phyloP scores from a whole-genome alignment of 2,329 filamentous ascomycete species.

The Fusarium pseudograminearum region DNA sequence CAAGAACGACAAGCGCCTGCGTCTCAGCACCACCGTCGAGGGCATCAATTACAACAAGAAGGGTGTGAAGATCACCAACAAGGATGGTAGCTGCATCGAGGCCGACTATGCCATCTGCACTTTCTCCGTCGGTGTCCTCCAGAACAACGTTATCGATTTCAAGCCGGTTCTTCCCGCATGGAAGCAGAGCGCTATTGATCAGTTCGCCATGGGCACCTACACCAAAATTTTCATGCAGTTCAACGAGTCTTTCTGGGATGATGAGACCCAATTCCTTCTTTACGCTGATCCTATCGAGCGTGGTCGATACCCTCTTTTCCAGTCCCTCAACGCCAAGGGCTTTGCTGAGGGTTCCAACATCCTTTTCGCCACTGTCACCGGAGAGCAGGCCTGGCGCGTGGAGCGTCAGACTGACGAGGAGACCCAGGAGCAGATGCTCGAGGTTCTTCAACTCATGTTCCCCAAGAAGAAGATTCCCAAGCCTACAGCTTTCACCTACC shows the following conservation, averaged over 20 bases:
- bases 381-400: conserved; percentile 57
- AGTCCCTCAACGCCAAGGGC: conserved; percentile 68
- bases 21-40: conserved; percentile 69
- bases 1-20: conserved; percentile 66
- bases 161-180: conserved; percentile 69
- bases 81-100: conserved; percentile 65
- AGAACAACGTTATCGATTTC: conserved; percentile 70
- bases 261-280: conserved; percentile 58
- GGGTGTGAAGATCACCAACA: conserved; percentile 65
- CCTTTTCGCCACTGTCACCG: conserved; percentile 67
- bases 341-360: conserved; percentile 73
- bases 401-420: conserved; percentile 70
- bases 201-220: conserved; percentile 77
- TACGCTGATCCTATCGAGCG: conserved; percentile 58
- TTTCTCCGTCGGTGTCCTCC: conserved; percentile 76
- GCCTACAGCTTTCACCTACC: conserved; percentile 71
- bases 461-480: conserved; percentile 67
- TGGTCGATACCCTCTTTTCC: conserved; percentile 69
- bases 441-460: conserved; percentile 71
- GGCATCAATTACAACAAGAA: conserved; percentile 64
- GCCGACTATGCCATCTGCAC: conserved; percentile 74
- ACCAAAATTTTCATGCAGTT: conserved; percentile 81
- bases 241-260: conserved; percentile 72
- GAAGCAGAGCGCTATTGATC: conserved; percentile 73
- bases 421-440: conserved; percentile 68